Evolutionary conservation across 805 yeast species (phyloP).

Genomic region (Pichia deserticola): DNA sequence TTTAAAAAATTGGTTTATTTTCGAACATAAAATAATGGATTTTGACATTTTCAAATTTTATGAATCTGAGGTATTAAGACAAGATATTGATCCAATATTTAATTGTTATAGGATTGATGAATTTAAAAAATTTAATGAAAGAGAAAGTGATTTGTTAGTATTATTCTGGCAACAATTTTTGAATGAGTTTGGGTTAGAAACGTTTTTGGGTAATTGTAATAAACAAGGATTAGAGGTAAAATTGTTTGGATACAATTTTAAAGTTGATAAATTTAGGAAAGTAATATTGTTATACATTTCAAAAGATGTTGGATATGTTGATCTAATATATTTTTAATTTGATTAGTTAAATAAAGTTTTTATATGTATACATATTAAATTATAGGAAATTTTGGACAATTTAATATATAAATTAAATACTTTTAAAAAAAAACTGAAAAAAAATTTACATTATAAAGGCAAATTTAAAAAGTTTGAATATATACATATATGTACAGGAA

Average conservation of each 20-base stretch:
- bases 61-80: slow-evolving; percentile 16
- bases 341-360: not conserved
- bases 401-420: not conserved
- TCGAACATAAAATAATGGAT: slow-evolving; percentile 12
- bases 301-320: slow-evolving; percentile 15
- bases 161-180: slow-evolving; percentile 21
- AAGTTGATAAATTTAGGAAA: slow-evolving; percentile 9
- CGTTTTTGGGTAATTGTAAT: slow-evolving; percentile 1
- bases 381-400: too few relatives aligned
- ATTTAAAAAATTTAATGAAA: slow-evolving; percentile 16
- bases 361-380: too few relatives aligned
- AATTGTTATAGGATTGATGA: slow-evolving; percentile 12
- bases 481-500: not conserved
- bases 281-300: slow-evolving; percentile 18
- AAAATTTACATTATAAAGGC: not conserved
- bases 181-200: slow-evolving; percentile 10
- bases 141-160: slow-evolving; percentile 15
- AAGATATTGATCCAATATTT: slow-evolving; percentile 14
- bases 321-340: slow-evolving; percentile 16
- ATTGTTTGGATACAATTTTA: slow-evolving; percentile 23
- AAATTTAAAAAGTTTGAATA: too few relatives aligned
- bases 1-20: slow-evolving; percentile 22
- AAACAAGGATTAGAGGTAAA: slow-evolving; percentile 12
- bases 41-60: slow-evolving; percentile 15
- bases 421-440: not conserved